Percentiles rank a stretch among this genome's conserved stretches.
Evolutionary conservation across 768 basidiomycete species (phyloP).

Genomic region (Psilocybe cyanescens): DNA sequence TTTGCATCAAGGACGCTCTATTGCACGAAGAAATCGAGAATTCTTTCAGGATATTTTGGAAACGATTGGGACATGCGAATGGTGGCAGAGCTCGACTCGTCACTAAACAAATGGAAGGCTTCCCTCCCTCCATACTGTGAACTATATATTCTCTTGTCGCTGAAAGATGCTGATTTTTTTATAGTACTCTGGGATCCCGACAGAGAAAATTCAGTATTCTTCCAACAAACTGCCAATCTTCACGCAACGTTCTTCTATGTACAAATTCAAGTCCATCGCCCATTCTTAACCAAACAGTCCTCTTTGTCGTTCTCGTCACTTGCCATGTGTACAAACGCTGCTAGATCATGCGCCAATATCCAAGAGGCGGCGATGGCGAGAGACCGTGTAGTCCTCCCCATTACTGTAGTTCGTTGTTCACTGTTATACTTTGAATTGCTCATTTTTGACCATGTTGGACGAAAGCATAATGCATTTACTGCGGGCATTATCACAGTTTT

Average conservation of each 20-base stretch:
- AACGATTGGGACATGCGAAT: conserved; percentile 68
- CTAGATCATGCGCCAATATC: conserved; percentile 79
- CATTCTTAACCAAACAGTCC: conserved; percentile 68
- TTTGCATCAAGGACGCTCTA: conserved; percentile 79
- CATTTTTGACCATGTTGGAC: neutral
- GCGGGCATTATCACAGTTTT: conserved; percentile 1
- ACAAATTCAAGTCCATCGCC: conserved; percentile 77
- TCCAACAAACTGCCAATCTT: conserved; percentile 66
- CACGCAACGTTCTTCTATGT: conserved; percentile 54
- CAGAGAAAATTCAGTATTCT: conserved; percentile 42
- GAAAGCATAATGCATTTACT: neutral
- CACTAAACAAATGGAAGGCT: conserved; percentile 74
- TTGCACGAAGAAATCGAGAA: conserved; percentile 78
- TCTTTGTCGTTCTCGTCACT: conserved; percentile 63
- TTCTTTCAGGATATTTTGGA: conserved; percentile 64
- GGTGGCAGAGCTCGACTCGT: conserved; percentile 72
- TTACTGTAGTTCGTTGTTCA: neutral
- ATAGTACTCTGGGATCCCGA: conserved; percentile 57
- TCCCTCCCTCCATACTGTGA: conserved; percentile 61
- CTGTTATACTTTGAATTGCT: neutral
- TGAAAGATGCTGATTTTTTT: neutral
- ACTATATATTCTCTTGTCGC: conserved; percentile 17
- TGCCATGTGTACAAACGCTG: conserved; percentile 80
- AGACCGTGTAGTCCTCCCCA: neutral
- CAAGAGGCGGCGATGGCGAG: conserved; percentile 42